Base-by-base conservation (phyloP, 208 protist genomes). In the Trypanosoma caninum region DNA sequence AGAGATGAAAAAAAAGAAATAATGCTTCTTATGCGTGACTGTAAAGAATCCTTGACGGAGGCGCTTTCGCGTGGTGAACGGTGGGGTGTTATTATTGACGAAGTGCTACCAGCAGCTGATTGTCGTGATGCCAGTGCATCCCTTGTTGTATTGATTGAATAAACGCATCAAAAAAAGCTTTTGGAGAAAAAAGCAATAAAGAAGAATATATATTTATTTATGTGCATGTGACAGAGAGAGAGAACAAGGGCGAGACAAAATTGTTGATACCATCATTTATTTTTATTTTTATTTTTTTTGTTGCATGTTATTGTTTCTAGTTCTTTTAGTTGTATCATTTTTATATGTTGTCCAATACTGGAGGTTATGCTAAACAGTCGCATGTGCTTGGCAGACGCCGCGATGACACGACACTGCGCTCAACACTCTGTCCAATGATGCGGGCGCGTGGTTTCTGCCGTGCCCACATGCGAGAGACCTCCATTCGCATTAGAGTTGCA, bases 41-140 rank as follows among this genome's bases (percentile, higher is more conserved):
- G 33, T 4, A 59, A 52, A 25, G 18, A 28, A 22, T 16, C 37
- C 10, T 13, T 69, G 1, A 25, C 45, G 18, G 46, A 69, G 33
- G 63, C 55, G 18, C 46, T 69, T 37, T 54, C 44, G 14, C 54
- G 55, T 3, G 18, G n/a, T 28, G 65, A 69, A 9, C 71, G 84
- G 13, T 85, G 80, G 69, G 80, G 84, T 41, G 76, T 72, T 44
- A 69, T 91, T 31, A 84, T 69, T 20, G 84, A 86, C 31, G 80
- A 91, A 59, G 72, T 91, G 50, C 68, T 88, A 50, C 84, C 84
- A 0, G 67, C 80, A 3, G 78, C 79, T 54, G 84, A 91, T 59
- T 64, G 61, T 23, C 60, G 69, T 60, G 84, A 75, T 42, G 78
- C 72, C 53, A 78, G 78, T 38, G 69, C 83, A 18, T 79, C 80